Conservation (phyloP, 805 yeast species). For the Candida ulmi region DNA sequence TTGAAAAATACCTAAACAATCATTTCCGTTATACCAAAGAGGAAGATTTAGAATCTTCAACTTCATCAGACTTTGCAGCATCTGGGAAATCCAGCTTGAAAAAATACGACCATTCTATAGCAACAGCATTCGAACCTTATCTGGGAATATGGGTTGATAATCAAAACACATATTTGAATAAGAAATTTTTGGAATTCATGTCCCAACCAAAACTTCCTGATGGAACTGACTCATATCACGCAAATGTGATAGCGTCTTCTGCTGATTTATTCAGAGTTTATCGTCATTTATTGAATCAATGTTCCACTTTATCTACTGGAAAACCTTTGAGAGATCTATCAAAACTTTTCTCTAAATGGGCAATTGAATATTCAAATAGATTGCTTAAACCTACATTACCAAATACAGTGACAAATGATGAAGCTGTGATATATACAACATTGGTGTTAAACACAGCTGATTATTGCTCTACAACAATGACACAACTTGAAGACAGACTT, state of each 20-base stretch:
- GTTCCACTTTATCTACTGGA: constrained; percentile 48
- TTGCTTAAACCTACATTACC: constrained; percentile 48
- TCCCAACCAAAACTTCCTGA: constrained; percentile 51
- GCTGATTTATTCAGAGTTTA: constrained; percentile 81
- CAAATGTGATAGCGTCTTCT: constrained; percentile 76
- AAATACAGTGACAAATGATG: constrained; percentile 37
- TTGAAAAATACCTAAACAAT: constrained; percentile 69
- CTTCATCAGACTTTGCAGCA: constrained; percentile 9
- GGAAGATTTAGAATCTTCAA: constrained; percentile 19
- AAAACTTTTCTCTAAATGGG: constrained; percentile 58
- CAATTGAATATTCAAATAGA: constrained; percentile 50
- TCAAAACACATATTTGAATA: constrained; percentile 62
- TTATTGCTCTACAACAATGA: constrained; percentile 73
- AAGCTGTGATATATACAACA: constrained; percentile 62
- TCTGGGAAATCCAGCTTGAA: constrained; percentile 16
- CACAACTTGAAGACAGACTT: constrained; percentile 67
- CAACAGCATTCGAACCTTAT: constrained; percentile 78
- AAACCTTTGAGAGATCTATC: constrained; percentile 39
- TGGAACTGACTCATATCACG: constrained; percentile 40
- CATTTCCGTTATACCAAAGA: constrained; percentile 45
- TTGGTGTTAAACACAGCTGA: constrained; percentile 84
- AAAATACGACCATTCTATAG: constrained; percentile 39
- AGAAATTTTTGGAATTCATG: constrained; percentile 60
- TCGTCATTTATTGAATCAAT: constrained; percentile 65
- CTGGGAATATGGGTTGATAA: constrained; percentile 80